Base-by-base conservation (phyloP, 208 protist species). In the Wallacemonas collosoma region DNA sequence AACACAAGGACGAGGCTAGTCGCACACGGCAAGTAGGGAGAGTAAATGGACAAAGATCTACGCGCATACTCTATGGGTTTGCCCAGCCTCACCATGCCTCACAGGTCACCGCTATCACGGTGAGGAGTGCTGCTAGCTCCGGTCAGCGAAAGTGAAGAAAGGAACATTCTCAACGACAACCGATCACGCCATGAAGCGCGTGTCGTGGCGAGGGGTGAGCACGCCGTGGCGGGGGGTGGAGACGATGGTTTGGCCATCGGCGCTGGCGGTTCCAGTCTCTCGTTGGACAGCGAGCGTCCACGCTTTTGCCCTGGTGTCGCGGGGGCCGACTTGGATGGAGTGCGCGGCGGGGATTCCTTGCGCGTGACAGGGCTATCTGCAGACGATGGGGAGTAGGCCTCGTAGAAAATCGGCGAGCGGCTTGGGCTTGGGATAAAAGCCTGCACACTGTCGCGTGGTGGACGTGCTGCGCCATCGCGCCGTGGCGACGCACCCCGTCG, bases 341-440 rank as follows among this genome's bases (percentile, higher is more conserved):
- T 53, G 11, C 14, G 41, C 36, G 60, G 60, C 50, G 60, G 60
- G 6, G 60, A 65, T 17, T 41, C n/a, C 12, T 48, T 4, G 2
- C 60, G 60, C 12, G 35, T 3, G 6, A 14, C 4, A 2, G 47
- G 50, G 9, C 47, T 66, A 17, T 54, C 57, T 2, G 38, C 53
- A 11, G 41, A 69, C 51, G 40, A 68, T 6, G 86, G 77, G 14
- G 84, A 88, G 74, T 77, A 83, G 1, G 83, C 75, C 56, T 88
- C 89, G 66, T 87, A 85, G 70, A 91, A 92, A 2, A 87, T 45
- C 2, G 82, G 87, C 2, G 85, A 90, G 12, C 77, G 78, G 69
- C 85, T 86, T 3, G 85, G 86, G 63, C 89, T 94, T 38, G 74
- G 76, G 41, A 94, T 87, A 68, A 94, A 94, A 8, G 79, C 69